Conservation (phyloP, 768 basidiomycete species). For the Lanmaoa rubissima region DNA sequence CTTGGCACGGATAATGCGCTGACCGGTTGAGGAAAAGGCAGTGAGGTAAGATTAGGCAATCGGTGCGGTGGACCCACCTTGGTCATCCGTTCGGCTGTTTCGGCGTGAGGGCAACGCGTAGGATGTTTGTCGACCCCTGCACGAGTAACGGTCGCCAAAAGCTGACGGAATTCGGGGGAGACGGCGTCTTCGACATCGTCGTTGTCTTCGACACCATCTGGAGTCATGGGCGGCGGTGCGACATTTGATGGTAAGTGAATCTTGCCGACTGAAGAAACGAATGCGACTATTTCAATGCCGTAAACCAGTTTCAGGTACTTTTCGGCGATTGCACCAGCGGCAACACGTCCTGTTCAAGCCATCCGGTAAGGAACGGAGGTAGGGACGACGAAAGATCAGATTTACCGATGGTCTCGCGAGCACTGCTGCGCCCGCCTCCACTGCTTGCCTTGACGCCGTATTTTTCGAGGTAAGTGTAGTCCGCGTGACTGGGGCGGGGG, state of each 20-base stretch:
- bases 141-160: slow-evolving; percentile 78
- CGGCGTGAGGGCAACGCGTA: slow-evolving; percentile 88
- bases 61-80: slow-evolving; percentile 47
- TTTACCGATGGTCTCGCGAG: slow-evolving; percentile 93
- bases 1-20: slow-evolving; percentile 95
- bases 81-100: slow-evolving; percentile 89
- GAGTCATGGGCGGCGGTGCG: slow-evolving; percentile 39
- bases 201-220: slow-evolving; percentile 53
- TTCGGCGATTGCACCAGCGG: slow-evolving; percentile 97
- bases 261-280: slow-evolving; percentile 95
- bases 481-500: slow-evolving; percentile 96
- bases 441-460: slow-evolving; percentile 97
- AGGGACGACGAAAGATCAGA: slow-evolving; percentile 1
- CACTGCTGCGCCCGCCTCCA: slow-evolving; percentile 92
- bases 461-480: slow-evolving; percentile 96
- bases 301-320: slow-evolving; percentile 85
- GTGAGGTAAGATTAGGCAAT: slow-evolving; percentile 36
- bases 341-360: slow-evolving; percentile 72
- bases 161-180: slow-evolving; percentile 76
- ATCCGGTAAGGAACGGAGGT: slow-evolving; percentile 2
- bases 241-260: slow-evolving; percentile 67
- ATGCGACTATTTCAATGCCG: slow-evolving; percentile 94
- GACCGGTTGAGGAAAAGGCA: slow-evolving; percentile 7
- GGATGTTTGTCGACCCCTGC: slow-evolving; percentile 84
- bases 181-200: slow-evolving; percentile 70